These are phyloP conservation scores for Candida palmyrensis DNA, from an alignment of 805 yeast genomes.

Conservation along the genomic window DNA sequence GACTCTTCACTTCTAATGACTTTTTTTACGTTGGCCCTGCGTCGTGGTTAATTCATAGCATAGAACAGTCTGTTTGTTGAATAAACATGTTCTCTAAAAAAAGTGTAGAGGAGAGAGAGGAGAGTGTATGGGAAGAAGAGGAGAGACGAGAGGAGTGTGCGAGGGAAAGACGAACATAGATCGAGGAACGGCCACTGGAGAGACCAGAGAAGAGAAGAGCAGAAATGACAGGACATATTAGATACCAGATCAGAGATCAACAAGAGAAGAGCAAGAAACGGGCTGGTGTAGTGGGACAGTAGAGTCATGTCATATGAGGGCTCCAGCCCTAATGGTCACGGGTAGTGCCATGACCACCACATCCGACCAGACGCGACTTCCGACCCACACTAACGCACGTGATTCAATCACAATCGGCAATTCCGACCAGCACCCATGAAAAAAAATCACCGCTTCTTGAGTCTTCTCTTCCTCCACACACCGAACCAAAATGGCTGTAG, in stretches of 20 bases:
- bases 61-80: constrained; percentile 38
- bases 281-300: too few relatives aligned
- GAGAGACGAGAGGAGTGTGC: not conserved
- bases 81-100: constrained; percentile 33
- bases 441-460: not conserved
- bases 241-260: too few relatives aligned
- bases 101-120: too few relatives aligned
- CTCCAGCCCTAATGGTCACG: too few relatives aligned
- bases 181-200: too few relatives aligned
- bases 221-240: too few relatives aligned
- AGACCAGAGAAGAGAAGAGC: too few relatives aligned
- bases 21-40: constrained; percentile 8
- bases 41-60: constrained; percentile 15
- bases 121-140: not conserved
- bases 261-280: too few relatives aligned
- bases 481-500: constrained; percentile 59
- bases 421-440: not conserved
- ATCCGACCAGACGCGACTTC: constrained; percentile 1
- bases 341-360: too few relatives aligned
- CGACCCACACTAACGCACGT: not conserved
- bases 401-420: not conserved
- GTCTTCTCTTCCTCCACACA: not conserved
- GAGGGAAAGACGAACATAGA: too few relatives aligned
- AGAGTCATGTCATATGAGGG: too few relatives aligned
- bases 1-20: constrained; percentile 16